Conservation (phyloP, 495 filamentous ascomycete species). For the Acidiella bohemica region DNA sequence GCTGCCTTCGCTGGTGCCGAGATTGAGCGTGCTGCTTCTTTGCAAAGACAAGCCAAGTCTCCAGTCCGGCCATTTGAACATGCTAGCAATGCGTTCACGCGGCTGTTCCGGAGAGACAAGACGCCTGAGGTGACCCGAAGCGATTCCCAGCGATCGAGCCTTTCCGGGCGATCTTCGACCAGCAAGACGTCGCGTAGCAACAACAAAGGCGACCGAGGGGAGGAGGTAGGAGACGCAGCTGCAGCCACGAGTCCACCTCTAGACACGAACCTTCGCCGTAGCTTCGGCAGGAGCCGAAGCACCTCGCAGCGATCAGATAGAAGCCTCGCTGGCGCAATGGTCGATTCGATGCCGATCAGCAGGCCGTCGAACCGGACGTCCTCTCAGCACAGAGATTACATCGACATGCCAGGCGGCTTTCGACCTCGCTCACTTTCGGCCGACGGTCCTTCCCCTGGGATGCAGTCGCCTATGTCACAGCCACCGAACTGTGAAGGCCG, state of each 20-base stretch:
- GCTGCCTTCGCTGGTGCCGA: constrained; percentile 11
- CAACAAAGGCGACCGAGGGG: no score
- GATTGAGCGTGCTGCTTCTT: constrained; percentile 2
- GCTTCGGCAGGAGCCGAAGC: neutral
- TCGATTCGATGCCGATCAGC: neutral
- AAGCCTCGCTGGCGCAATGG: neutral
- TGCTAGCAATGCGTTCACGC: constrained; percentile 19
- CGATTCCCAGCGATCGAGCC: neutral
- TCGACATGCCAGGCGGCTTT: constrained; percentile 10
- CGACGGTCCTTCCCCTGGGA: no score
- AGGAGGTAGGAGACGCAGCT: no score
- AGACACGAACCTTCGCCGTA: no score
- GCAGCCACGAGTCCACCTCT: no score
- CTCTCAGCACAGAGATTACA: constrained; percentile 3
- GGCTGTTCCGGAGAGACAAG: constrained; percentile 13
- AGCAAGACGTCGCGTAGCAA: neutral
- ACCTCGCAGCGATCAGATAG: neutral
- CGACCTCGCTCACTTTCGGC: constrained; percentile 6
- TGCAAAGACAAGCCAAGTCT: constrained; percentile 13
- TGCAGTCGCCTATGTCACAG: no score
- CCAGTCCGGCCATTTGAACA: constrained; percentile 19
- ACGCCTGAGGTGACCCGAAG: constrained; percentile 1
- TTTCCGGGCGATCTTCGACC: neutral
- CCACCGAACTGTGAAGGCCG: no score
- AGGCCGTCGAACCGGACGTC: neutral